phyloP scores from a whole-genome alignment of 306 rosid genomes.

The Carpinus fangiana region DNA sequence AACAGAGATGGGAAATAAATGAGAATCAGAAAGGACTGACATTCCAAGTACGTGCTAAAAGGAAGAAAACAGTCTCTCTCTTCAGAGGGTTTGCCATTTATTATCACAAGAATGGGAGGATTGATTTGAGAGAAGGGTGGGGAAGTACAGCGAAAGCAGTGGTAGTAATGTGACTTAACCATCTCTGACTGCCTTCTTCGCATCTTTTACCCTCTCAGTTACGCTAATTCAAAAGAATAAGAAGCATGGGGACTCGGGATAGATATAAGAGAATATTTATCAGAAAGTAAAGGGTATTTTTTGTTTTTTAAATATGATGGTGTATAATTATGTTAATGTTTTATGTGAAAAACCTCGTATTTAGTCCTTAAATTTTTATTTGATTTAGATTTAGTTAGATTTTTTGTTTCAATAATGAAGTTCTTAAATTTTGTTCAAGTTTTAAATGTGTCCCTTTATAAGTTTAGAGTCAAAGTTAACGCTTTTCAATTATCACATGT shows the following conservation, averaged over 20 bases:
- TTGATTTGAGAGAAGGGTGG: conserved; percentile 48
- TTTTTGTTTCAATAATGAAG: no score
- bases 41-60: conserved; percentile 45
- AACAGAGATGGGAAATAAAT: conserved; percentile 18
- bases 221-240: conserved; percentile 56
- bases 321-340: no score
- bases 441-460: no score
- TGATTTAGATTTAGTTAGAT: no score
- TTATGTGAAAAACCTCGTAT: no score
- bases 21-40: conserved; percentile 32
- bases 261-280: background rate
- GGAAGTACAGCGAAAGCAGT: conserved; percentile 38
- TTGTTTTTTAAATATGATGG: no score
- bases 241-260: conserved; percentile 43
- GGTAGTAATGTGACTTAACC: conserved; percentile 71
- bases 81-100: background rate
- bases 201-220: conserved; percentile 73
- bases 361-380: no score
- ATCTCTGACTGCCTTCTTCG: conserved; percentile 34
- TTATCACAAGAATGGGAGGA: no score
- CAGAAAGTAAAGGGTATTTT: no score
- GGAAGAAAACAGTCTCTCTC: background rate
- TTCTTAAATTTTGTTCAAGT: no score
- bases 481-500: no score
- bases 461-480: no score